Base-by-base conservation (phyloP, 1,284 basidiomycete species). In the Hemileia vastatrix region DNA sequence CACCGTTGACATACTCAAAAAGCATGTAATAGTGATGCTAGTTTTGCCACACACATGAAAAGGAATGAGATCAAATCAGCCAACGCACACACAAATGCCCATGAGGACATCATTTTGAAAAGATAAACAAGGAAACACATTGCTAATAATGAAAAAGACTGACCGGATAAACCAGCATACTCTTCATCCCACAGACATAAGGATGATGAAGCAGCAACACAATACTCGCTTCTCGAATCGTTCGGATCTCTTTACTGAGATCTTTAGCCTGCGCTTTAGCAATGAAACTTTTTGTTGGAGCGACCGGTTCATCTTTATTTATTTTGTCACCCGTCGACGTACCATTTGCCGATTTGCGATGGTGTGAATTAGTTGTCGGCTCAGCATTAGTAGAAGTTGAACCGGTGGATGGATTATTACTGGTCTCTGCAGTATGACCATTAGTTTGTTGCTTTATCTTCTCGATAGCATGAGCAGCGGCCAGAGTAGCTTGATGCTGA, bases 141-240 rank as follows among this genome's bases (percentile, higher is more conserved):
- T 8, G 21, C n/a, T 21, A 31, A 2, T 5, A 13, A 36, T 9
- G 24, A 5, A n/a, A 19, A 31, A 19, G 9, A 63, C 61, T 56
- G 40, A 68, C 66, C 24, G 88, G 87, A 78, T 94, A 91, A 15
- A 90, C 81, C 72, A 94, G 88, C 86, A 98, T 94, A 80, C 95
- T 92, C 70, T 90, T 86, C 94, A 98, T 98, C 60, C 95, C 94
- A 77, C 93, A 97, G 73, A 98, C 90, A 78, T 97, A 96, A 0
- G 94, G 95, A 74, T 98, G 94, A 74, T 97, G 91, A 18, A 98
- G 85, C 36, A 98, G 83, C 79, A 97, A 86, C 57, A 86, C 93
- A 64, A 94, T 82, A 5, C 89, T 89, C 0, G 94, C 94, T 79
- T 98, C 95, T 51, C 95, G 86, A 64, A 97, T 83, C 1, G 91